Conservation (phyloP, 208 protist species). For the Acanthamoeba lenticulata region DNA sequence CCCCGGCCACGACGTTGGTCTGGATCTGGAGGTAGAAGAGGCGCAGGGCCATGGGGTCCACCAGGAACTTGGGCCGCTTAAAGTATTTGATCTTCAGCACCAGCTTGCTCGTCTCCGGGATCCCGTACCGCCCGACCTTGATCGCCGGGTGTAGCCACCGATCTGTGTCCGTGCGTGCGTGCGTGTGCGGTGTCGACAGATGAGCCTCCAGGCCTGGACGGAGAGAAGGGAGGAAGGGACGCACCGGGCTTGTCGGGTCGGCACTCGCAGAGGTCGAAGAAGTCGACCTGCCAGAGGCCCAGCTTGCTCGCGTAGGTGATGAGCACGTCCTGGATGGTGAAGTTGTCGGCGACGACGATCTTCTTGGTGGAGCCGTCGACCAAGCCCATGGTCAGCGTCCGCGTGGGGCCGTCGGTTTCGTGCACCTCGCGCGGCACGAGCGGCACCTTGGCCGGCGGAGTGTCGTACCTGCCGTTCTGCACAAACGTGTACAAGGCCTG, state of each 20-base stretch:
- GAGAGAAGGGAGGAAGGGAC: background rate
- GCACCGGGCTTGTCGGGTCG: background rate
- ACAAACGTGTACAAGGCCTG: background rate
- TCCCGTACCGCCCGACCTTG: background rate
- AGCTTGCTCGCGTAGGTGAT: conserved; percentile 36
- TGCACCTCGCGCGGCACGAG: conserved; percentile 1
- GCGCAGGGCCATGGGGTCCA: conserved; percentile 19
- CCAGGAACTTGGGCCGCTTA: conserved; percentile 25
- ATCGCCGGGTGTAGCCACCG: conserved; percentile 9
- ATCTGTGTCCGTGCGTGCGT: background rate
- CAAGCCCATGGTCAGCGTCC: conserved; percentile 46
- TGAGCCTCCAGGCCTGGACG: too few species aligned
- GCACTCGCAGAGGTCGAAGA: background rate
- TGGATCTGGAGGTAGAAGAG: conserved; percentile 60
- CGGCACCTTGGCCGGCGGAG: background rate
- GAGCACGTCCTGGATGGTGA: conserved; percentile 47
- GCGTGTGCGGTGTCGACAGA: background rate
- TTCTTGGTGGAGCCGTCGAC: conserved; percentile 53
- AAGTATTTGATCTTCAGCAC: conserved; percentile 46
- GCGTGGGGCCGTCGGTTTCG: background rate
- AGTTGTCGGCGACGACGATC: conserved; percentile 5
- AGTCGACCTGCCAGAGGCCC: conserved; percentile 37
- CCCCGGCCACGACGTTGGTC: conserved; percentile 18
- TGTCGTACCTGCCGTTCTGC: background rate
- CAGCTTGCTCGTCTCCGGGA: background rate